Percentiles rank a stretch among this genome's conserved stretches.
Conservation (phyloP, 2,329 filamentous ascomycete species). For the Pezicula rhizophila region DNA sequence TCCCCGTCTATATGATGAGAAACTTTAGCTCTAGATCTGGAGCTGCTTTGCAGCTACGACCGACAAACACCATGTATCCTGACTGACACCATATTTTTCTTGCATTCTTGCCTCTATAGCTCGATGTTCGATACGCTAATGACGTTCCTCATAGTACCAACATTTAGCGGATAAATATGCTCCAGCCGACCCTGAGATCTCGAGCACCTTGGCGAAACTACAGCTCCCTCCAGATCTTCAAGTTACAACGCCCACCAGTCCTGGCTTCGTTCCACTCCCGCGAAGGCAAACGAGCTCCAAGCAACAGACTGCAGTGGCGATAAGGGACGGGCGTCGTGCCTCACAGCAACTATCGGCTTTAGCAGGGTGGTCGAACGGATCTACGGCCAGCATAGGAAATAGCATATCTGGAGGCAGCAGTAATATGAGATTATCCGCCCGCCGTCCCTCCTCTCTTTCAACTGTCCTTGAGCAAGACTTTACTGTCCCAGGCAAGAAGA, state of each 20-base stretch:
- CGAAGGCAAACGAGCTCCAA: constrained; percentile 30
- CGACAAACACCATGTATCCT: constrained; percentile 52
- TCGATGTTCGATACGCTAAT: constrained; percentile 21
- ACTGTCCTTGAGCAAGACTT: constrained; percentile 81
- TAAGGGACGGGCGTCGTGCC: constrained; percentile 57
- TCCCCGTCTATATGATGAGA: constrained; percentile 37
- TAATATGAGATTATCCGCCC: constrained; percentile 33
- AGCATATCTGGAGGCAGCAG: constrained; percentile 32
- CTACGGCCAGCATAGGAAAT: constrained; percentile 34
- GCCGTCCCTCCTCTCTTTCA: constrained; percentile 49
- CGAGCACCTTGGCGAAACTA: constrained; percentile 59
- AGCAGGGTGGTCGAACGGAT: constrained; percentile 35
- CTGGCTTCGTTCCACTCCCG: constrained; percentile 26
- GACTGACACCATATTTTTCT: constrained; percentile 24
- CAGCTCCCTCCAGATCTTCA: constrained; percentile 50
- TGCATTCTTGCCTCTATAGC: constrained; percentile 1
- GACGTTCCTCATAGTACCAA: constrained; percentile 46
- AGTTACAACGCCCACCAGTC: constrained; percentile 18
- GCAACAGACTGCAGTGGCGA: constrained; percentile 56
- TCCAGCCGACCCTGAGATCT: constrained; percentile 57
- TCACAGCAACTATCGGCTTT: constrained; percentile 46
- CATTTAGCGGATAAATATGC: constrained; percentile 63
- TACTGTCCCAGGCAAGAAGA: constrained; percentile 76
- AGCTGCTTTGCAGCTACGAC: constrained; percentile 58
- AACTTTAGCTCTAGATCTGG: constrained; percentile 77